These are phyloP conservation scores for Cryphonectria radicalis DNA, from an alignment of 2,329 filamentous ascomycete species.

Conservation along the genomic window DNA sequence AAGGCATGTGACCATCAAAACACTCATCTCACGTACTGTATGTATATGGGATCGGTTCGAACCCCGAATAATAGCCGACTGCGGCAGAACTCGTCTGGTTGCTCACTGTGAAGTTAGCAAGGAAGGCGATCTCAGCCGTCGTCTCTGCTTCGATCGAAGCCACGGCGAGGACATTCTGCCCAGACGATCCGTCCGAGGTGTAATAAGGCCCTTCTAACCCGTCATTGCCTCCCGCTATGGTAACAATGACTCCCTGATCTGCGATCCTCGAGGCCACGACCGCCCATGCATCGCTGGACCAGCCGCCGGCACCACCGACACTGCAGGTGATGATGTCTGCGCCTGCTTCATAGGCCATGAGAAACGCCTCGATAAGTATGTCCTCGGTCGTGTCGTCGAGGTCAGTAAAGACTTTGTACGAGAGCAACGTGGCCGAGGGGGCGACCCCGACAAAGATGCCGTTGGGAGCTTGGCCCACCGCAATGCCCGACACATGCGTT, in stretches of 20 bases:
- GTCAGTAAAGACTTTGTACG: slow-evolving; percentile 26
- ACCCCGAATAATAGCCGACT: slow-evolving; percentile 18
- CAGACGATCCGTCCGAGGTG: slow-evolving; percentile 22
- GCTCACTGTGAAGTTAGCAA: slow-evolving; percentile 1
- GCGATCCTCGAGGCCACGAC: slow-evolving; percentile 28
- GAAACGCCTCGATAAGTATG: slow-evolving; percentile 28
- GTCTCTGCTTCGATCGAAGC: slow-evolving; percentile 17
- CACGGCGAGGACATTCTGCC: slow-evolving; percentile 15
- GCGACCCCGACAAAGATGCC: slow-evolving; percentile 26
- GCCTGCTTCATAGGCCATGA: slow-evolving; percentile 26
- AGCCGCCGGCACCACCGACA: slow-evolving; percentile 22
- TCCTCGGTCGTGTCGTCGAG: slow-evolving; percentile 27
- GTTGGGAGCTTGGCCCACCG: slow-evolving; percentile 30
- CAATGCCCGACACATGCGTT: slow-evolving; percentile 42
- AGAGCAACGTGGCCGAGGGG: slow-evolving; percentile 26
- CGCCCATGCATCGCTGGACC: slow-evolving; percentile 26
- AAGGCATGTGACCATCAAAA: background rate
- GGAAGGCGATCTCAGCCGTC: slow-evolving; percentile 12
- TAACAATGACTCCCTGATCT: slow-evolving; percentile 23
- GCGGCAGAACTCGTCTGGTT: slow-evolving; percentile 12
- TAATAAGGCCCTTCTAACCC: slow-evolving; percentile 21
- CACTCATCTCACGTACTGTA: background rate
- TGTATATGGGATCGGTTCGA: slow-evolving; percentile 15
- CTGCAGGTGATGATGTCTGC: slow-evolving; percentile 29
- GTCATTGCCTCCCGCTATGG: slow-evolving; percentile 23